These are phyloP conservation scores for Tylopilus subfusipes DNA, from an alignment of 768 basidiomycete genomes.

Conservation along the genomic window DNA sequence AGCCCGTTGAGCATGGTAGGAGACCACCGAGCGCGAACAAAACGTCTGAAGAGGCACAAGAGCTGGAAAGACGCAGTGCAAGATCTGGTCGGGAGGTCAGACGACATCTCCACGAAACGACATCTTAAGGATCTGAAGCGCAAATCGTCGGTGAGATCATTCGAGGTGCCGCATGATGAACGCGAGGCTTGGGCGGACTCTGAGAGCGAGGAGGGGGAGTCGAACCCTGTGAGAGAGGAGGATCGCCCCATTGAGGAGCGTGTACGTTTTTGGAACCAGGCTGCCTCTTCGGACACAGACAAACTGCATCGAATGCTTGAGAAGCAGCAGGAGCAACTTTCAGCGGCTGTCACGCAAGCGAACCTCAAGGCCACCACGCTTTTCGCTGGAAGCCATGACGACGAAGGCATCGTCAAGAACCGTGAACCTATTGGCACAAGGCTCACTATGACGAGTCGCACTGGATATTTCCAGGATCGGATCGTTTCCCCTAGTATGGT, in stretches of 20 bases:
- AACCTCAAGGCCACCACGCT: conserved; percentile 42
- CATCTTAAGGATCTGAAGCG: conserved; percentile 22
- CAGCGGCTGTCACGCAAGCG: conserved; percentile 49
- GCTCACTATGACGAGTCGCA: conserved; percentile 92
- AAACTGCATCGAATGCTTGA: conserved; percentile 31
- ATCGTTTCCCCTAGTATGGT: conserved; percentile 97
- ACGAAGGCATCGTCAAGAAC: conserved; percentile 31
- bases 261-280: conserved; percentile 54
- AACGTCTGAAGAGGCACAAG: conserved; percentile 45
- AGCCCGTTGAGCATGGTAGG: conserved; percentile 91
- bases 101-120: conserved; percentile 17
- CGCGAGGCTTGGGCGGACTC: conserved; percentile 51
- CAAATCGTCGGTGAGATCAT: conserved; percentile 28
- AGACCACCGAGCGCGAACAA: conserved; percentile 46
- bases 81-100: conserved; percentile 43
- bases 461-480: conserved; percentile 90
- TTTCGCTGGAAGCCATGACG: conserved; percentile 31
- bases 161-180: conserved; percentile 35
- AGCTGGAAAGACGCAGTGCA: conserved; percentile 62
- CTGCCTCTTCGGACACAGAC: conserved; percentile 12
- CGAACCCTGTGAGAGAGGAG: conserved; percentile 52
- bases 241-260: conserved; percentile 75
- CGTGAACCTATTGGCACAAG: conserved; percentile 76
- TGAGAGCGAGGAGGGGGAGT: conserved; percentile 50
- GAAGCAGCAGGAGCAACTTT: conserved; percentile 50